Base-by-base conservation (phyloP, 345 rosid genomes). In the Eucalyptus brandiana region DNA sequence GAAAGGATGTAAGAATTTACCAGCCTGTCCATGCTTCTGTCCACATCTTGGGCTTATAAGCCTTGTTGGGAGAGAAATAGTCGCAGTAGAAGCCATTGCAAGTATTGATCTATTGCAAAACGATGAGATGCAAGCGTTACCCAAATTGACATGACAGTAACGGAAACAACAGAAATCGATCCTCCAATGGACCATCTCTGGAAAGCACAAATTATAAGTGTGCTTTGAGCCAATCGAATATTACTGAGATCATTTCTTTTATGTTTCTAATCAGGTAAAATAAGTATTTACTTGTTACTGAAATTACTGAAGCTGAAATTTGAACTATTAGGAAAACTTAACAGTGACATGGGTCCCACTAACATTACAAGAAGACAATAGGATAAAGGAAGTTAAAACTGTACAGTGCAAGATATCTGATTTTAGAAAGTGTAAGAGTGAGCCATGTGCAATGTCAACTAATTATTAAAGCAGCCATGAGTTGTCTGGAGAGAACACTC, bases 21-120 rank as follows among this genome's bases (percentile, higher is more conserved):
- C 99, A 98, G 91, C 98, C 99, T 58, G 98, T 97, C 99, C 99
- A 98, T 87, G 99, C 99, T 93, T 98, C 99, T 9, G 99, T 98
- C 99, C 99, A 98, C 97, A 98, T 96, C 94, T 98, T 97, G 37
- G 99, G 99, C 90, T 98, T 98, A 93, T 97, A 96, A 56, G 92
- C 94, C 92, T 97, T 98, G 96, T 97, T 98, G 9, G 99, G 99
- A 44, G 99, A 95, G 93, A 97, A 98, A 92, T 98, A 96, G 48
- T 98, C 99, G 19, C 99, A 98, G 91, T 98, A 98, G 94, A 97
- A 98, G 81, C 99, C 99, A 92, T 98, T 97, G 96, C 99, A 98
- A 90, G 99, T 90, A 86, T 98, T 98, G 88, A 98, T 97, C 99
- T 98, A 92, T 93, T 45, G 54, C 86, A 86, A 86, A 86, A 45